Evolutionary conservation across 2,329 filamentous ascomycete species (phyloP).

Genomic region (Diaporthe eres): DNA sequence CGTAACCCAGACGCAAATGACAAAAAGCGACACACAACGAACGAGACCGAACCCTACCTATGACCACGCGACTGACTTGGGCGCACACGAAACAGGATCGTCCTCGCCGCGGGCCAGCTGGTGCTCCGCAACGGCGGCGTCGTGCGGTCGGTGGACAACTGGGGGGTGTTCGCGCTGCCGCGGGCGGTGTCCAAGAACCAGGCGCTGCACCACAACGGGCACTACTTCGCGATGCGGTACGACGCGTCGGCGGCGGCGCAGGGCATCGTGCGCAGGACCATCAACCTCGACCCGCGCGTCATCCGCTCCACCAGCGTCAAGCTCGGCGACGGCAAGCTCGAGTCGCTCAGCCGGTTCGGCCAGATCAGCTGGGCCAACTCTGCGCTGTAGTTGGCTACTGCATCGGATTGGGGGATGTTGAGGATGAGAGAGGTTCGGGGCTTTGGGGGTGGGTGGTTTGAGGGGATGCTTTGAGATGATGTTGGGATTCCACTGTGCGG

Average conservation of each 20-base stretch:
- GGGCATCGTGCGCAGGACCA: constrained; percentile 78
- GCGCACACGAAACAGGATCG: constrained; percentile 74
- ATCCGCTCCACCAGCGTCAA: constrained; percentile 90
- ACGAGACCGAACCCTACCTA: background rate
- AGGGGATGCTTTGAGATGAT: no score
- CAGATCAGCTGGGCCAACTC: constrained; percentile 62
- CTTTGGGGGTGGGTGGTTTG: no score
- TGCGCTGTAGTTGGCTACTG: constrained; percentile 20
- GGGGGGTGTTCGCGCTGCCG: constrained; percentile 92
- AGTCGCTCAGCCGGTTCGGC: constrained; percentile 68
- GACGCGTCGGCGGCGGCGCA: constrained; percentile 83
- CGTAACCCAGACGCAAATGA: constrained; percentile 5
- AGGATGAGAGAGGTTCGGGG: background rate
- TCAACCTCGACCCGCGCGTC: constrained; percentile 90
- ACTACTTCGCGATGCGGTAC: constrained; percentile 99
- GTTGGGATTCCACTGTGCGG: background rate
- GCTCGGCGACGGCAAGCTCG: constrained; percentile 89
- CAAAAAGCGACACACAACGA: background rate
- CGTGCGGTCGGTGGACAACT: constrained; percentile 93
- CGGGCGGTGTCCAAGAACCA: constrained; percentile 85
- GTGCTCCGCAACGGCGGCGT: constrained; percentile 89
- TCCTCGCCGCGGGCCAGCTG: constrained; percentile 84
- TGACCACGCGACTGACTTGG: background rate
- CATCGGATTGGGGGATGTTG: no score
- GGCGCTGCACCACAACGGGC: constrained; percentile 84